These are phyloP conservation scores for Syncephalis fuscata DNA, from an alignment of 371 early-diverging fungal genomes.

Conservation along the genomic window DNA sequence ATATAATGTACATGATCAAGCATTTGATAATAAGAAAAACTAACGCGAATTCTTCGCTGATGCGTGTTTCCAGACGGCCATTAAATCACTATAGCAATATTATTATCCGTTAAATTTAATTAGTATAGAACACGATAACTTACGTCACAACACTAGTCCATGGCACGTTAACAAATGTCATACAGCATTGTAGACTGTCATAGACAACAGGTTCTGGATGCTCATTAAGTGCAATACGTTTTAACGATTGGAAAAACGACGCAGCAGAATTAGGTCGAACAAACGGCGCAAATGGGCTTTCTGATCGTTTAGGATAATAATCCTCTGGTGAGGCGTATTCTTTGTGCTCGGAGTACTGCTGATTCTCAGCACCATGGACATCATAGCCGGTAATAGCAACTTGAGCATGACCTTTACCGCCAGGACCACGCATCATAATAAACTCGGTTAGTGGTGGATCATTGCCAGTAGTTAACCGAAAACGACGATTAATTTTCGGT, in stretches of 20 bases:
- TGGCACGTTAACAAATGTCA: conserved; percentile 75
- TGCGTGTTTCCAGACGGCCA: neutral
- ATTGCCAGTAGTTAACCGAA: conserved; percentile 13
- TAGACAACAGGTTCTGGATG: neutral
- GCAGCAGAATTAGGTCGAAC: neutral
- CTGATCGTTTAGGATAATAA: conserved; percentile 5
- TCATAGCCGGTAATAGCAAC: conserved; percentile 25
- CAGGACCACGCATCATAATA: conserved; percentile 75
- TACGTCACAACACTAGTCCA: conserved; percentile 36
- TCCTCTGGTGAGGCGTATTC: neutral
- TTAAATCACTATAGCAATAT: neutral
- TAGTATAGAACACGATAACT: neutral
- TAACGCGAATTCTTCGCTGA: too few species aligned
- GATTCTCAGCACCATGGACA: too few species aligned
- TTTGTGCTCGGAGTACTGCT: too few species aligned
- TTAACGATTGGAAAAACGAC: conserved; percentile 19
- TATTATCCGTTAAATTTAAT: neutral
- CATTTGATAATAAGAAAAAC: too few species aligned
- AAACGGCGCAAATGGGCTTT: neutral
- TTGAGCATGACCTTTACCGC: conserved; percentile 71
- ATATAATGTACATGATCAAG: too few species aligned
- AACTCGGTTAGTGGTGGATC: conserved; percentile 45
- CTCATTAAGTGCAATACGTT: conserved; percentile 11
- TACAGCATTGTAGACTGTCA: conserved; percentile 40
- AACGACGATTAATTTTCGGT: conserved; percentile 19